Conservation (phyloP, 78 protist genomes). For the Blattamonas nauphoetae region DNA sequence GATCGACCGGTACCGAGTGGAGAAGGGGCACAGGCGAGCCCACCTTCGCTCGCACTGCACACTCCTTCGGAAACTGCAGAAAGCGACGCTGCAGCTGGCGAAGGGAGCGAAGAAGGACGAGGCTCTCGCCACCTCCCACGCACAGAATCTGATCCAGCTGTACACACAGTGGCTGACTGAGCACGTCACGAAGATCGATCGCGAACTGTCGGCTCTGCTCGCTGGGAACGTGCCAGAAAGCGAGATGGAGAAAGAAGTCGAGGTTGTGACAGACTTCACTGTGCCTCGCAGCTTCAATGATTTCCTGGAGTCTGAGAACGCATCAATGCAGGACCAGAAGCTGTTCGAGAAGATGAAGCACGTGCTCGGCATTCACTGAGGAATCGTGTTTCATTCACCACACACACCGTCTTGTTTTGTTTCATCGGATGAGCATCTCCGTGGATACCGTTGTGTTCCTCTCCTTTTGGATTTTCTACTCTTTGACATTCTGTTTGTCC, state of each 20-base stretch:
- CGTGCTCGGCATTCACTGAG: not conserved
- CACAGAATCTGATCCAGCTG: not conserved
- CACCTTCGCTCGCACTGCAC: not conserved
- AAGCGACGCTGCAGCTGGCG: not conserved
- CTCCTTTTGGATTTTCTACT: too few species aligned
- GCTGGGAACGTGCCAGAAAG: not conserved
- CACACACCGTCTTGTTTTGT: too few species aligned
- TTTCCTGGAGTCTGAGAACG: not conserved
- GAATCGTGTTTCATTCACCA: too few species aligned
- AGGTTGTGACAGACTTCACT: not conserved
- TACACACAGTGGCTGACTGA: not conserved
- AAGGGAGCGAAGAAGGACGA: not conserved
- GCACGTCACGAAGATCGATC: not conserved
- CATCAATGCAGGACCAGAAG: not conserved
- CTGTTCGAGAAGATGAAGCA: not conserved
- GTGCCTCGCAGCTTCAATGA: not conserved
- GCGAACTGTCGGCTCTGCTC: not conserved
- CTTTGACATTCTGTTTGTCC: too few species aligned
- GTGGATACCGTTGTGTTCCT: too few species aligned
- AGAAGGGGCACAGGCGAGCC: not conserved
- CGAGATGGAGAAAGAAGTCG: not conserved
- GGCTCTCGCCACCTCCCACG: not conserved
- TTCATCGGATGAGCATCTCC: too few species aligned
- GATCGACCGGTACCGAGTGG: not conserved
- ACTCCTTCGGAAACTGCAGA: not conserved